Evolutionary conservation across 2,329 filamentous ascomycete species (phyloP).

Genomic region (Geosmithia putterillii): DNA sequence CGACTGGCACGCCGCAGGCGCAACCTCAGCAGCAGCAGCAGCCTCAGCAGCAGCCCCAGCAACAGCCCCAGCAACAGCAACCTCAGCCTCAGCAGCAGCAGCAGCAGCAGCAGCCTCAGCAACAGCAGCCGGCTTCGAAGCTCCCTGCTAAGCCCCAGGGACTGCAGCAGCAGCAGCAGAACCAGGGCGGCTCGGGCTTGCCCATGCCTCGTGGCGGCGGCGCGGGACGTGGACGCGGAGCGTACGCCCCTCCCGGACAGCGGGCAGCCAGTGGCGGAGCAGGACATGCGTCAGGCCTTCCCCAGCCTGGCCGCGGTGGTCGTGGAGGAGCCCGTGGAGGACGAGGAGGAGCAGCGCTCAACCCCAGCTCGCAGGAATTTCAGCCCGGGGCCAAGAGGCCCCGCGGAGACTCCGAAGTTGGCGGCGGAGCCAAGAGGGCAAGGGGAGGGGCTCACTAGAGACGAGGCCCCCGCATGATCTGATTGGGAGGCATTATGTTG

Average conservation of each 20-base stretch:
- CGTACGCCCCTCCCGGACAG: constrained; percentile 24
- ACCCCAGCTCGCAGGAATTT: constrained; percentile 40
- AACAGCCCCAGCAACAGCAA: constrained; percentile 1
- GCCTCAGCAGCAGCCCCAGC: constrained; percentile 7
- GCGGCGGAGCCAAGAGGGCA: constrained; percentile 28
- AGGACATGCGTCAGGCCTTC: constrained; percentile 19
- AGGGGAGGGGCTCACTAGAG: constrained; percentile 15
- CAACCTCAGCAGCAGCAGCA: constrained; percentile 2
- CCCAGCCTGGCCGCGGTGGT: constrained; percentile 18
- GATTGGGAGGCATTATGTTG: background rate
- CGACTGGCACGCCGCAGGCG: constrained; percentile 5
- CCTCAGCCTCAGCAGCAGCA: constrained; percentile 6
- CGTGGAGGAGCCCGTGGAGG: constrained; percentile 29
- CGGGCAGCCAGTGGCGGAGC: constrained; percentile 16
- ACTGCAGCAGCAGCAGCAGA: constrained; percentile 8
- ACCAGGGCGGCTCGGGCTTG: constrained; percentile 20
- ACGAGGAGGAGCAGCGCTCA: constrained; percentile 27
- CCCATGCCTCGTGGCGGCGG: constrained; percentile 28
- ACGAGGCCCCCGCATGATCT: background rate
- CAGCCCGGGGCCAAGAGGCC: constrained; percentile 46
- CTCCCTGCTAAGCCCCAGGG: constrained; percentile 4
- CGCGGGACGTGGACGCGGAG: constrained; percentile 21
- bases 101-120: constrained; percentile 6
- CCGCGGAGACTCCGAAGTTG: constrained; percentile 36
- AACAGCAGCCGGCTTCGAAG: constrained; percentile 3